phyloP scores from a whole-genome alignment of 2,329 filamentous ascomycete genomes.

The Sporothrix humicola region DNA sequence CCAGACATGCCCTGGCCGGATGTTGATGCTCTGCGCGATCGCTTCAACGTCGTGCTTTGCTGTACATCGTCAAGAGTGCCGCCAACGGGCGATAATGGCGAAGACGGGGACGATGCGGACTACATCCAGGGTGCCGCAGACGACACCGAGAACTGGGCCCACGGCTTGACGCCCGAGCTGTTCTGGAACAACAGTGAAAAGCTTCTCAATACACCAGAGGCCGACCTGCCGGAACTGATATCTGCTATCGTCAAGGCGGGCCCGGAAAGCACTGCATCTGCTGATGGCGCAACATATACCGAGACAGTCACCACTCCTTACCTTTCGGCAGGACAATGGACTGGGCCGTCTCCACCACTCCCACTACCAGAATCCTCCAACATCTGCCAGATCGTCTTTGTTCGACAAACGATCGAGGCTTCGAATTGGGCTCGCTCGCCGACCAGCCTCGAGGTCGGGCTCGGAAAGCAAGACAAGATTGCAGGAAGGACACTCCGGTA shows the following conservation, averaged over 20 bases:
- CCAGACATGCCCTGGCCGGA: constrained; percentile 46
- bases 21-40: constrained; percentile 44
- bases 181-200: constrained; percentile 75
- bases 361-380: not conserved
- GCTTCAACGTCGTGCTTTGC: constrained; percentile 76
- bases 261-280: constrained; percentile 42
- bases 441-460: constrained; percentile 61
- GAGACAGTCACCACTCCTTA: constrained; percentile 34
- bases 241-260: constrained; percentile 49
- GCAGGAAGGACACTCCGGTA: constrained; percentile 83
- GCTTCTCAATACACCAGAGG: constrained; percentile 69
- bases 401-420: constrained; percentile 51
- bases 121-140: constrained; percentile 97
- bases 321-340: constrained; percentile 41
- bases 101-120: constrained; percentile 85
- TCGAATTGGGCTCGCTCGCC: constrained; percentile 50
- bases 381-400: constrained; percentile 49
- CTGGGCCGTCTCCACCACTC: constrained; percentile 9
- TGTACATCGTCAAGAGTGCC: constrained; percentile 81
- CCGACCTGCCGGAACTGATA: constrained; percentile 63
- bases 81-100: constrained; percentile 63
- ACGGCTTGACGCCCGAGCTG: constrained; percentile 74
- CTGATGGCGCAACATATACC: not conserved
- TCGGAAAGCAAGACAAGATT: constrained; percentile 70
- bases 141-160: constrained; percentile 91